A percentile compares a stretch with the other conserved stretches of the same genome.
Conservation (phyloP, 2,329 filamentous ascomycete genomes). For the Talaromyces sp. region DNA sequence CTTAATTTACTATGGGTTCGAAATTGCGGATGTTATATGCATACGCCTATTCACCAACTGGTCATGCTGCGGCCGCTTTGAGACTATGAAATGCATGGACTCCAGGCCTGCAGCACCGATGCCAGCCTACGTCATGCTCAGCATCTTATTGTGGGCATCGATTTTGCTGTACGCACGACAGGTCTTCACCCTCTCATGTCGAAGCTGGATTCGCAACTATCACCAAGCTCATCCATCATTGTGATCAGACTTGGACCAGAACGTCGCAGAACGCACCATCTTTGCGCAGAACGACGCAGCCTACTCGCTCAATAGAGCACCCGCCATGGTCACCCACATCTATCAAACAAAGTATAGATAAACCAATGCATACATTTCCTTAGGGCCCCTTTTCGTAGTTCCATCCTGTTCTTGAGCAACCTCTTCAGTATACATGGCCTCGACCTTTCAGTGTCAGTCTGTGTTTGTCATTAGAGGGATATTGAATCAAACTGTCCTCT, state of each 20-base stretch:
- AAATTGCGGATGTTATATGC: not conserved
- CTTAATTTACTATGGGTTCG: not conserved
- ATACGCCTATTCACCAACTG: not conserved
- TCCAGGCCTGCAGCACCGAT: not conserved
- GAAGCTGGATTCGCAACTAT: not conserved
- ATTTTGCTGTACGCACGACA: not conserved
- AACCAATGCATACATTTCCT: not conserved
- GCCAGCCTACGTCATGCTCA: not conserved
- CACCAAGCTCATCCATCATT: not conserved
- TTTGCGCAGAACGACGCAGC: not conserved
- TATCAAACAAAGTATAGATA: not conserved
- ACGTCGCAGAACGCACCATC: not conserved
- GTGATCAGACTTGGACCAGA: not conserved
- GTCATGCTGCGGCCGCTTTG: not conserved
- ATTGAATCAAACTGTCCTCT: conserved; percentile 24
- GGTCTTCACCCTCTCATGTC: not conserved
- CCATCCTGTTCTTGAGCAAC: conserved; percentile 12
- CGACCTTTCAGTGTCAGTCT: conserved; percentile 41
- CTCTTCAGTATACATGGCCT: conserved; percentile 45
- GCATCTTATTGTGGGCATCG: not conserved
- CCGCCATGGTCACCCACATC: not conserved
- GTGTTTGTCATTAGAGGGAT: conserved; percentile 45
- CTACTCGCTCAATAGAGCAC: not conserved
- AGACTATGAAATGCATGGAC: not conserved
- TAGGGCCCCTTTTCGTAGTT: not conserved